Conservation (phyloP, 352 stramenopile species). For the Pythium coloratum region DNA sequence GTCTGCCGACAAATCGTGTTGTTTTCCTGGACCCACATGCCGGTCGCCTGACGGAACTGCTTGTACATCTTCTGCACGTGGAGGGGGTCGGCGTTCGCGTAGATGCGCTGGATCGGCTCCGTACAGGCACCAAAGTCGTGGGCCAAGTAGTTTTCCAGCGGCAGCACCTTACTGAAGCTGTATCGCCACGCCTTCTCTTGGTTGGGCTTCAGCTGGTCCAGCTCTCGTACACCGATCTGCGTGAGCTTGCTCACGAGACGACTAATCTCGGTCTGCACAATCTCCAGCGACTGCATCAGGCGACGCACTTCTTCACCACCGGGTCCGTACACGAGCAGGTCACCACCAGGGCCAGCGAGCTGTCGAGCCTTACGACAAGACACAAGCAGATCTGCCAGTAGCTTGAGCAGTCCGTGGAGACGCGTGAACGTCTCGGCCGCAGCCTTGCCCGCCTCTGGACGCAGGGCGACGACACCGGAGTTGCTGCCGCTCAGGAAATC, state of each 20-base stretch:
- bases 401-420: conserved; percentile 75
- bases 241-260: conserved; percentile 79
- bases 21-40: conserved; percentile 86
- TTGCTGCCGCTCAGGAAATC: conserved; percentile 76
- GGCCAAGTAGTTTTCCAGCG: conserved; percentile 78
- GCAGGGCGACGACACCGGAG: conserved; percentile 68
- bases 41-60: conserved; percentile 82
- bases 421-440: conserved; percentile 78
- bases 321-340: conserved; percentile 84
- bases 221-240: conserved; percentile 74
- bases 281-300: conserved; percentile 81
- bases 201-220: conserved; percentile 85
- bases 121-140: conserved; percentile 84
- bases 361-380: conserved; percentile 83
- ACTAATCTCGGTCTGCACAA: conserved; percentile 74
- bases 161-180: conserved; percentile 84
- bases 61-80: conserved; percentile 88
- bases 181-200: conserved; percentile 84
- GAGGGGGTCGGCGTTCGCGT: conserved; percentile 74
- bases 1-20: conserved; percentile 80
- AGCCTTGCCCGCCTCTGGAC: conserved; percentile 50
- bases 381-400: conserved; percentile 79
- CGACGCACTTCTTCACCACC: conserved; percentile 79
- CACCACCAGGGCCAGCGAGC: conserved; percentile 72
- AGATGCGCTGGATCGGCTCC: conserved; percentile 87